Evolutionary conservation across 2,329 filamentous ascomycete species (phyloP), one percentile per base, ranked within the genome.

Genomic region (Chaetothyriales sp.): DNA sequence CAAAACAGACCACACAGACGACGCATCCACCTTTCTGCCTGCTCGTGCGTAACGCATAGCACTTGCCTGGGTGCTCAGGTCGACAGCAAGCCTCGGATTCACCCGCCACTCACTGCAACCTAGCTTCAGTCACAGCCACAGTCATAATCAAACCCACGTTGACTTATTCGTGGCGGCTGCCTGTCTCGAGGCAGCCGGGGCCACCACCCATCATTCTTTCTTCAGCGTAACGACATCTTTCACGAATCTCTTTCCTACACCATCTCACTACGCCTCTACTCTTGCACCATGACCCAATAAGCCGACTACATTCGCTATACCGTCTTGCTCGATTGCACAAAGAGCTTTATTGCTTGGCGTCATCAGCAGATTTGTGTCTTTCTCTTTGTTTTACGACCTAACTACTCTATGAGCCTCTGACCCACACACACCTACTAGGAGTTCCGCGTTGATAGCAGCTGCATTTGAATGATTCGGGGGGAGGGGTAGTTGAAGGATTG

Each of bases 371-470:
- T 55, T 54, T 49, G 52, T 54, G 56, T 55, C 47, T 50, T 56
- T 59, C 54, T 50, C 55, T 55, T 54, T 53, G 56, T 53, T 54
- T 57, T 40, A 60, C 59, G 59, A 61, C 57, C 51, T 50, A 49
- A 49, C 51, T 50, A 55, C 46, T 59, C 56, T 55, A 61, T 61
- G 59, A 61, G 56, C 56, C 57, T 60, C 57, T 58, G 59, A 58
- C 46, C 46, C 49, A 54, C 53, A 59, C 53, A 59, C 59, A 57
- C 59, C 56, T 51, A 58, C 56, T 54, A 55, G 59, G 57, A 58
- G 56, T 60, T 60, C 48, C 51, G 52, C 50, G 51, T 28, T 54
- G 50, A 47, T 54, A 47, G 28, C 49, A 50, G 47, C 52, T 52
- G 45, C 51, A 47, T 50, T 49, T 44, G 51, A 51, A 60, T 59